Base-by-base conservation (phyloP, 192 early-diverging fungal genomes). In the Podila verticillata region DNA sequence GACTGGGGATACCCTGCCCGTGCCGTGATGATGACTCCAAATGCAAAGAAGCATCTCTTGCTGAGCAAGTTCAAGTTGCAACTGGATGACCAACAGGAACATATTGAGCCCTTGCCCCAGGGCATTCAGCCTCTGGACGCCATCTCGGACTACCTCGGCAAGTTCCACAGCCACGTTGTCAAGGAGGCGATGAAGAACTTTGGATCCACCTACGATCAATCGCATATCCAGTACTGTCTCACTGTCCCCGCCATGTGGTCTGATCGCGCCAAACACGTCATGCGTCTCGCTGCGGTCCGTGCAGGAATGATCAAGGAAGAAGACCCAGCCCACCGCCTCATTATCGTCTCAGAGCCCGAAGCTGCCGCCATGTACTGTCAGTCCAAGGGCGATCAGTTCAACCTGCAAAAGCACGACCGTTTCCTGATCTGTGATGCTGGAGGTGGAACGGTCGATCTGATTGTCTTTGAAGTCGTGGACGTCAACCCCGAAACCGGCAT, bases 231-330 rank as follows among this genome's bases (percentile, higher is more conserved):
- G 48, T 80, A 80, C 70, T 80, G 77, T 72, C 66, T 88, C 12
- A 88, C 87, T 2, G 87, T 88, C 24, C 87, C 87, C 4, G 87
- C 87, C 51, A 87, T 87, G 83, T 88, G 84, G 84, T 84, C 84
- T 9, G 87, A 87, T 59, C 77, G 83, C 48, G 85, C 88, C 19
- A 89, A 89, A 58, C 81, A 72, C 58, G 84, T 84, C 6, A 87
- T 89, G 84, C 75, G 88, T 62, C 84, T 84, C 31, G 87, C 87
- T 12, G 84, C 82, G 24, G 75, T 83, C 20, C 78, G 84, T 26
- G 88, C 87, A 57, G 87, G 82, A 57, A 65, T 89, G 58, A 84
- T 87, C 47, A 61, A 57, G 62, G 65, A 82, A 30, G 71, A 66
- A 7, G 85, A 86, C 57, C 84, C 83, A 13, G 84, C 83, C 19